A percentile compares a stretch with the other conserved stretches of the same genome.
These are phyloP conservation scores for Sophora flavescens DNA, from an alignment of 306 rosid species.

Conservation along the genomic window DNA sequence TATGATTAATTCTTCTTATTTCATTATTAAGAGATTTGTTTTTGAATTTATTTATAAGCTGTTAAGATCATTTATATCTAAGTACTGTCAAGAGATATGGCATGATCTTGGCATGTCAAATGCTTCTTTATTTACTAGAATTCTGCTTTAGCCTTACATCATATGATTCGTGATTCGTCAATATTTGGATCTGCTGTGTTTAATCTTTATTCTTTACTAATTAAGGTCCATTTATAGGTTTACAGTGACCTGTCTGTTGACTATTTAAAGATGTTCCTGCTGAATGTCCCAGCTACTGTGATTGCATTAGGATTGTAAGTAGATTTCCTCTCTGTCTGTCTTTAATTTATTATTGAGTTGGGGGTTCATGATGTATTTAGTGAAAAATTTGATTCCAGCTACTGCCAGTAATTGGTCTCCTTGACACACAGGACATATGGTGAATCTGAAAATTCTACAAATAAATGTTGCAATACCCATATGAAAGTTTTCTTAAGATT, in stretches of 20 bases:
- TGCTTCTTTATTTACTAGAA: slow-evolving; percentile 31
- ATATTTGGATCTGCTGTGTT: background rate
- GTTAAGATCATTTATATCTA: slow-evolving; percentile 3
- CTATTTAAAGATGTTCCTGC: slow-evolving; percentile 86
- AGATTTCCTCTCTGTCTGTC: background rate
- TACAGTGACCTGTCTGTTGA: slow-evolving; percentile 91
- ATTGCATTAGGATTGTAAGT: slow-evolving; percentile 90
- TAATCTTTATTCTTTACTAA: slow-evolving; percentile 34
- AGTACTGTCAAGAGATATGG: background rate
- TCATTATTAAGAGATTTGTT: slow-evolving; percentile 30
- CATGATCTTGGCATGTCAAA: slow-evolving; percentile 12
- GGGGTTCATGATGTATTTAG: slow-evolving; percentile 7
- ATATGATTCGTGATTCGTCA: slow-evolving; percentile 31
- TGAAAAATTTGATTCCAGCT: slow-evolving; percentile 18
- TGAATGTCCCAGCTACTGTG: slow-evolving; percentile 91
- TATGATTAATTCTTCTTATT: background rate
- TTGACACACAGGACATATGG: background rate
- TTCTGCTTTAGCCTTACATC: slow-evolving; percentile 11
- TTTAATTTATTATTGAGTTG: slow-evolving; percentile 10
- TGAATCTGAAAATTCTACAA: slow-evolving; percentile 17
- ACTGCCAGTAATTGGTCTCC: slow-evolving; percentile 1
- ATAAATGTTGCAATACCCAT: background rate
- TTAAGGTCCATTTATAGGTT: slow-evolving; percentile 59
- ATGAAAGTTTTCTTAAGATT: slow-evolving; percentile 16
- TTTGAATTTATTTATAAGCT: slow-evolving; percentile 30